Percentiles rank a stretch among this genome's conserved stretches.
These are phyloP conservation scores for Sphagnum magellanicum DNA, from an alignment of 228 moss, liverwort and hornwort genomes.

Conservation along the genomic window DNA sequence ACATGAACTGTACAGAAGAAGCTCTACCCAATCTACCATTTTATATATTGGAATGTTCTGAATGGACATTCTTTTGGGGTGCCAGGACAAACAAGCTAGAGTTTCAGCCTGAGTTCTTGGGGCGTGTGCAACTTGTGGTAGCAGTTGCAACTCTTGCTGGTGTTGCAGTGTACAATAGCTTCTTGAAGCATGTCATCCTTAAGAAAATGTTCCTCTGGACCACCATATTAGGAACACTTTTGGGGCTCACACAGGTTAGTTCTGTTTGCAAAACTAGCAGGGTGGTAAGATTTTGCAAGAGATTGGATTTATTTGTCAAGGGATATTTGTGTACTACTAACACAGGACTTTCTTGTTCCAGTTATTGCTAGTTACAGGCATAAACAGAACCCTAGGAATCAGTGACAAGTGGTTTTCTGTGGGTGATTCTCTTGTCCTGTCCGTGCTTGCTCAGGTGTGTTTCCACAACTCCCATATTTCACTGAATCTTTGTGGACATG, in stretches of 20 bases:
- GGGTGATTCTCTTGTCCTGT: constrained; percentile 74
- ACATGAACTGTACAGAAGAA: no score
- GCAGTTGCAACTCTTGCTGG: constrained; percentile 83
- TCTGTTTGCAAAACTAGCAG: not conserved
- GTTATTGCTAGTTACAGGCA: constrained; percentile 76
- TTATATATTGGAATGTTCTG: no score
- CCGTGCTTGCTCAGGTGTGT: constrained; percentile 76
- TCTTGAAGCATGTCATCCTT: constrained; percentile 67
- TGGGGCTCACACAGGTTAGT: constrained; percentile 81
- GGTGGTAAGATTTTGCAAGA: not conserved
- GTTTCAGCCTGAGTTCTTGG: constrained; percentile 96
- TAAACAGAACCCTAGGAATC: constrained; percentile 77
- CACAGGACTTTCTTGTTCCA: constrained; percentile 12
- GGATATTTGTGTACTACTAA: not conserved
- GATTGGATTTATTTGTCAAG: not conserved
- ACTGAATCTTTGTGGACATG: no score
- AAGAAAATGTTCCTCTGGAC: constrained; percentile 93
- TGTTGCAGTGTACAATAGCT: constrained; percentile 73
- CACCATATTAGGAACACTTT: constrained; percentile 55
- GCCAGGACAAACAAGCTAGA: constrained; percentile 89
- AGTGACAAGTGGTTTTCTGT: constrained; percentile 93
- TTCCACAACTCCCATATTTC: not conserved
- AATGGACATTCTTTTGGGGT: not conserved
- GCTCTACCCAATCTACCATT: no score
- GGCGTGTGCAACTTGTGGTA: constrained; percentile 79